A percentile compares a stretch with the other conserved stretches of the same genome.
Evolutionary conservation across 1,284 basidiomycete species (phyloP).

Genomic region (Cryptococcus neoformans): DNA sequence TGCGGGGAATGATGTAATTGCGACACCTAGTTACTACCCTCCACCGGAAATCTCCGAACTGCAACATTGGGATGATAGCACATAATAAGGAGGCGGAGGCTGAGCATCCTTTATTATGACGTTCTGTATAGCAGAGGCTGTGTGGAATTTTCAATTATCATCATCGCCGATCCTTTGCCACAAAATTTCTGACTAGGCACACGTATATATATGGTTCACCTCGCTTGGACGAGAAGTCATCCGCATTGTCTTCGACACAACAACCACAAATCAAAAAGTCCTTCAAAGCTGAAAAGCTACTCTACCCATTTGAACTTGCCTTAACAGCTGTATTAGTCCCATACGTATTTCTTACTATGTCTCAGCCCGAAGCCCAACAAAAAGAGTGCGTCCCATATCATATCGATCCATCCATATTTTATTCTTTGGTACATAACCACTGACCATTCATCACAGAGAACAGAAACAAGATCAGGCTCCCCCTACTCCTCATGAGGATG

Average conservation of each 20-base stretch:
- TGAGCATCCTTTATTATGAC: no score
- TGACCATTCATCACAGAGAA: neutral
- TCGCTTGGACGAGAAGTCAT: neutral
- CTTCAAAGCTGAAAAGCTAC: neutral
- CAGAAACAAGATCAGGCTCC: neutral
- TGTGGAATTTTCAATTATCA: no score
- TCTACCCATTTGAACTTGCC: constrained; percentile 1
- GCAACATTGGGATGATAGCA: no score
- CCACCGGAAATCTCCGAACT: no score
- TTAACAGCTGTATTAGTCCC: constrained; percentile 1
- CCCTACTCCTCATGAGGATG: neutral
- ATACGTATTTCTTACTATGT: constrained; percentile 5
- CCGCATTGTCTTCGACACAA: neutral
- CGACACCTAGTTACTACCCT: no score
- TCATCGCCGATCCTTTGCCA: no score
- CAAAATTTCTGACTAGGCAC: no score
- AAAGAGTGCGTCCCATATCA: neutral
- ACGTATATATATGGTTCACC: no score
- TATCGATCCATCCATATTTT: neutral
- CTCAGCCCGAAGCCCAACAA: neutral
- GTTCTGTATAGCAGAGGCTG: no score
- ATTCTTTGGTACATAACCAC: neutral
- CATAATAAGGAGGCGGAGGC: no score
- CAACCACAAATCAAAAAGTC: neutral
- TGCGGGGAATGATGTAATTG: no score